Conservation (phyloP, 768 basidiomycete species). For the Phaeotremella skinneri region DNA sequence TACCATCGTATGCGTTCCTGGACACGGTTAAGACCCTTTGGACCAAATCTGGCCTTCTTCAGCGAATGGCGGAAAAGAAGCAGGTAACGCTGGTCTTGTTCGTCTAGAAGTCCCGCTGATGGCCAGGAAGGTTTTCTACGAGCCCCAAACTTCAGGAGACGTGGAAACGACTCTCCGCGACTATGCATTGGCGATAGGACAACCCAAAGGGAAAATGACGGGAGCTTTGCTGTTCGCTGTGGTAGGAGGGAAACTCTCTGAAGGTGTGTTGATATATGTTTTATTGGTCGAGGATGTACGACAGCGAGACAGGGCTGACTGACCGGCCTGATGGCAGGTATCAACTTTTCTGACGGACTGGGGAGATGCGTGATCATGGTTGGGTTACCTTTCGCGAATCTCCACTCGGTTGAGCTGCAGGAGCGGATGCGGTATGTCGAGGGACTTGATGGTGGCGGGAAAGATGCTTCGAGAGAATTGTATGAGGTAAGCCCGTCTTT, state of each 20-base stretch:
- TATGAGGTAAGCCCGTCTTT: conserved; percentile 60
- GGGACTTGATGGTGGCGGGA: conserved; percentile 51
- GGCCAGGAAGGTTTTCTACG: conserved; percentile 70
- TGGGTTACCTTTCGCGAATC: conserved; percentile 90
- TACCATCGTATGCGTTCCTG: conserved; percentile 86
- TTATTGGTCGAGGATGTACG: neutral
- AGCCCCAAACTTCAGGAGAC: conserved; percentile 68
- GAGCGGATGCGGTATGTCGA: conserved; percentile 89
- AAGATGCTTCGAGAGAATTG: conserved; percentile 60
- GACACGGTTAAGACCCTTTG: conserved; percentile 66
- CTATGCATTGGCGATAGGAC: conserved; percentile 60
- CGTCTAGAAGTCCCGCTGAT: conserved; percentile 2
- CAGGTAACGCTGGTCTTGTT: conserved; percentile 60
- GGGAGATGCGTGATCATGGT: conserved; percentile 82
- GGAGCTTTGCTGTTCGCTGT: conserved; percentile 90
- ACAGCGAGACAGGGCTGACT: too few relatives aligned
- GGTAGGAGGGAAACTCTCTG: conserved; percentile 94
- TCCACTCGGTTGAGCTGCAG: conserved; percentile 81
- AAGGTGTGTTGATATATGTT: conserved; percentile 55
- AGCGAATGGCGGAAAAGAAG: conserved; percentile 68
- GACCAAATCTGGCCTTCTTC: conserved; percentile 62
- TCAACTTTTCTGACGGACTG: conserved; percentile 69
- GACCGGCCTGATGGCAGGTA: conserved; percentile 51
- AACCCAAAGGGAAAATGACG: conserved; percentile 31
- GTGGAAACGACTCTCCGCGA: conserved; percentile 74